Evolutionary conservation across 768 basidiomycete species (phyloP), one percentile per base, ranked within the genome.

Genomic region (Solioccasus polychromus): DNA sequence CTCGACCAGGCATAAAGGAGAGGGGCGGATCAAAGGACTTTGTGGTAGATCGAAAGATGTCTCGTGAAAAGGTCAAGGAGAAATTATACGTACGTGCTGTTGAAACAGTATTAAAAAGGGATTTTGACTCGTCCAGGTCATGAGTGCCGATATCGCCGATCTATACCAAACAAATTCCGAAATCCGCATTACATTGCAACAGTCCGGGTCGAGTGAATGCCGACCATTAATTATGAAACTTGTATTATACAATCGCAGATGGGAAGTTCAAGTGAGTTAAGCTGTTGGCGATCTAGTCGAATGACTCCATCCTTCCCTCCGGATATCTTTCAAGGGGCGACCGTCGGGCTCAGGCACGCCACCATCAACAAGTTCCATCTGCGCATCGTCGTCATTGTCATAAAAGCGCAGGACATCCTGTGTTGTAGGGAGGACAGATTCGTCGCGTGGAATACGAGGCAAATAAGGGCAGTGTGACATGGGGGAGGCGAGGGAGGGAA

Each of bases 391-490:
- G 8, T 19, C 44, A 24, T 23, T 31, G 18, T 66, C 54, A 9
- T 35, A 38, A 30, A 48, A 59, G 30, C 10, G 36, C 26, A 50
- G 42, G n/a, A 9, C 11, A 30, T 52, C 57, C 10, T 51, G 55
- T 17, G 17, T 49, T 55, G 52, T 72, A 61, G 80, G 80, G 8
- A 84, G 71, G 8, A 66, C 48, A 2, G 59, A 55, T 5, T 69
- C 63, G 2, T 71, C 72, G 28, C 71, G 74, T 34, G 70, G 67
- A 47, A 81, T 77, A 32, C 87, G 82, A 15, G 88, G 86, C 5
- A 82, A 71, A 60, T 86, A 78, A 0, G 90, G 87, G n/a, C 72
- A 73, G 58, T 92, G 85, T 3, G 79, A 81, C 28, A 72, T 58
- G 17, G 78, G 71, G 0, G 82, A 80, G 2, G 68, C 60, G n/a